Conservation (phyloP, 148 eudicot genomes). For the Chenopodium suecicum region DNA sequence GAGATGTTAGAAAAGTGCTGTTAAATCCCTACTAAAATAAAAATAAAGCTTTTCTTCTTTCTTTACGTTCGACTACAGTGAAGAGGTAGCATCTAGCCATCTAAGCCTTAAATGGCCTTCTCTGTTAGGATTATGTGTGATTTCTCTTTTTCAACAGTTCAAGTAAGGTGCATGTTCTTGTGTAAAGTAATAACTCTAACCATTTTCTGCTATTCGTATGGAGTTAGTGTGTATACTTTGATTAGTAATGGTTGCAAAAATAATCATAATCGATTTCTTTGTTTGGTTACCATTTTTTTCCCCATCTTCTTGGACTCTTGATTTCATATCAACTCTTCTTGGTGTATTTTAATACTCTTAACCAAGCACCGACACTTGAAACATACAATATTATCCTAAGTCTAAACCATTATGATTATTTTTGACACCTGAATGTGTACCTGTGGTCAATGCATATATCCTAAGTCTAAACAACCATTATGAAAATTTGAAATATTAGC, state of each 20-base stretch:
- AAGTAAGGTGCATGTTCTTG: not conserved
- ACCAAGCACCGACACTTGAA: too few relatives aligned
- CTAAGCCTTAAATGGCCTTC: not conserved
- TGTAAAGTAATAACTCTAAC: too few relatives aligned
- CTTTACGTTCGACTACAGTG: not conserved
- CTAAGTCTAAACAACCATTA: not conserved
- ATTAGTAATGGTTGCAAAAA: not conserved
- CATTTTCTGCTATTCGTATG: not conserved
- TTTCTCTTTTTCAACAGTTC: not conserved
- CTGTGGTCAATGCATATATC: not conserved
- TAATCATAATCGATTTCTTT: not conserved
- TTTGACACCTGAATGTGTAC: not conserved
- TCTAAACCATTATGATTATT: not conserved
- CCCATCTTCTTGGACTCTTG: not conserved
- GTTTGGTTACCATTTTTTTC: not conserved
- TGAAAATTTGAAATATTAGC: too few relatives aligned
- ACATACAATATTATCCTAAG: not conserved
- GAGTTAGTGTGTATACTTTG: not conserved
- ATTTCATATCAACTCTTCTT: not conserved
- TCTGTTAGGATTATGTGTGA: not conserved
- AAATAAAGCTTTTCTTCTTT: not conserved
- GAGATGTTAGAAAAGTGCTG: not conserved
- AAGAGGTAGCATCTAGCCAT: not conserved
- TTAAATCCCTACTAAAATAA: not conserved
- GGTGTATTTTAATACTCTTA: too few relatives aligned